Evolutionary conservation across 1,139 yeast species (phyloP).

Genomic region (Candida neerlandica): DNA sequence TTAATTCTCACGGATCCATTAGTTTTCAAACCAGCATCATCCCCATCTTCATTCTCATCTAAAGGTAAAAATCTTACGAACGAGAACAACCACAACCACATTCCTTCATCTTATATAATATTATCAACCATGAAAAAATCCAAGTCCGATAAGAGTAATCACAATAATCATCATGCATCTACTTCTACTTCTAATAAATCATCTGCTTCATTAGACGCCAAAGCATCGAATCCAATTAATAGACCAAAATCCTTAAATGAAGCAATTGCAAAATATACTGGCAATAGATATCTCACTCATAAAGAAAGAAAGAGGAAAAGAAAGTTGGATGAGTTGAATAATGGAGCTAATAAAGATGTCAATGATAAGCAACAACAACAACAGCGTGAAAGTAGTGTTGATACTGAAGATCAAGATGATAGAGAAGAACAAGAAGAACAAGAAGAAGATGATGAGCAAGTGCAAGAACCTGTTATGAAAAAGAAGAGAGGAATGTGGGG

Average conservation of each 20-base stretch:
- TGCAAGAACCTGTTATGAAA: slow-evolving; percentile 14
- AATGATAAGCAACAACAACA: background rate
- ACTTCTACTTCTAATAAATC: background rate
- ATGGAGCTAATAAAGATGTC: slow-evolving; percentile 3
- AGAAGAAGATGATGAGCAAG: slow-evolving; percentile 1
- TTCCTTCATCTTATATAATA: slow-evolving; percentile 28
- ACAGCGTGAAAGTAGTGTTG: slow-evolving; percentile 1
- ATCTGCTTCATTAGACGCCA: background rate
- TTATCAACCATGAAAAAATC: slow-evolving; percentile 26
- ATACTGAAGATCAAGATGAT: slow-evolving; percentile 19
- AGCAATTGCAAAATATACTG: slow-evolving; percentile 63
- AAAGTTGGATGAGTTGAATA: slow-evolving; percentile 15
- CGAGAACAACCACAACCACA: slow-evolving; percentile 1
- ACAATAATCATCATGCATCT: background rate
- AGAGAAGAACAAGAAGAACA: slow-evolving; percentile 6
- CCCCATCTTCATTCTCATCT: slow-evolving; percentile 7
- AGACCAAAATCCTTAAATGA: slow-evolving; percentile 60
- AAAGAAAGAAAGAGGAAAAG: slow-evolving; percentile 37
- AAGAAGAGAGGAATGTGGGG: slow-evolving; percentile 11
- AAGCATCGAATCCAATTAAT: slow-evolving; percentile 11
- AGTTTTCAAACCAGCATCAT: slow-evolving; percentile 6
- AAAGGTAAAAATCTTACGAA: slow-evolving; percentile 3
- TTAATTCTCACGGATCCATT: slow-evolving; percentile 2
- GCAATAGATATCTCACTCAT: slow-evolving; percentile 49
- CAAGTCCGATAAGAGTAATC: background rate